Conservation (phyloP, 495 filamentous ascomycete species). For the Corynascus novoguineensis region DNA sequence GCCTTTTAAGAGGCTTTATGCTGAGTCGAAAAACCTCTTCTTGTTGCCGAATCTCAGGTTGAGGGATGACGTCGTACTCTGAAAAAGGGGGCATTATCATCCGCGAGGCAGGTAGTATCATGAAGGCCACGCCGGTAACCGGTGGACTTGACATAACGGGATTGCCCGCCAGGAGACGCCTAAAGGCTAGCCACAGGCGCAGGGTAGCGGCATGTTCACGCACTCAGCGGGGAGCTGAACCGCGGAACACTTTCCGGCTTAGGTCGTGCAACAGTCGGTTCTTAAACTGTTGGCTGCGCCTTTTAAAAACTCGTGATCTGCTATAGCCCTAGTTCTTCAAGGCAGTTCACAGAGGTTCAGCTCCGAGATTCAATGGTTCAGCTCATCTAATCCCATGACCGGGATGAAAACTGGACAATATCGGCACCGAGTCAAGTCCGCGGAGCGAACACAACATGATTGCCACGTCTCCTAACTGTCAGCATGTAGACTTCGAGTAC, state of each 20-base stretch:
- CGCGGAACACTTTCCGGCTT: neutral
- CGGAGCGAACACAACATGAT: neutral
- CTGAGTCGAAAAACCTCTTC: neutral
- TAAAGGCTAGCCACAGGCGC: neutral
- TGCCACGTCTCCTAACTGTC: neutral
- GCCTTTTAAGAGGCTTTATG: neutral
- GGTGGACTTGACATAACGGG: neutral
- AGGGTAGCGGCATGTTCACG: neutral
- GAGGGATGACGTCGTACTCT: slow-evolving; percentile 1
- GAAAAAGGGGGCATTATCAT: neutral
- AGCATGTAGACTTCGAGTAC: too few species aligned
- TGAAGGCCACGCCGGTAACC: neutral
- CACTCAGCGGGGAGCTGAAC: neutral
- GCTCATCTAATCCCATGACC: too few species aligned
- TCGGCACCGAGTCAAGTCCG: neutral
- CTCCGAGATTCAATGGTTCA: too few species aligned
- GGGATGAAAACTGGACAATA: neutral
- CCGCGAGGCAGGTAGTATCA: neutral
- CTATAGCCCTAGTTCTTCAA: neutral
- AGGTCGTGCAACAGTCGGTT: neutral
- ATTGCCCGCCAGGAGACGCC: neutral
- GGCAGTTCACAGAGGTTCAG: neutral
- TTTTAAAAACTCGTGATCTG: neutral
- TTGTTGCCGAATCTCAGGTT: neutral
- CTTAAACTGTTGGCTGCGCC: neutral